These are phyloP conservation scores for Orbilia quercus DNA, from an alignment of 2,329 filamentous ascomycete genomes.

Conservation along the genomic window DNA sequence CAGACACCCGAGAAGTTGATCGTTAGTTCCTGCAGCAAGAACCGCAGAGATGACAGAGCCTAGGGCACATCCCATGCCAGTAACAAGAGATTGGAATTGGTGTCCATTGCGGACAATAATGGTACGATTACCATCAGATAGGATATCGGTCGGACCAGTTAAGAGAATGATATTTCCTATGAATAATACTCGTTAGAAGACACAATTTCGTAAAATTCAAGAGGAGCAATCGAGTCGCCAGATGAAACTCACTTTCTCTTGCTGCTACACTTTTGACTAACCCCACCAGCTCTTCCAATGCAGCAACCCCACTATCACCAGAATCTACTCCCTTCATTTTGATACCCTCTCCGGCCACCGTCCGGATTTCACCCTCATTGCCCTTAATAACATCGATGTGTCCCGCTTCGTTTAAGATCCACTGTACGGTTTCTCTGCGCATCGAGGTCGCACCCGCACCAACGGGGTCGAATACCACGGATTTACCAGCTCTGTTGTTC, in stretches of 20 bases:
- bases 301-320: conserved; percentile 67
- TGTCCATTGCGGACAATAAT: conserved; percentile 81
- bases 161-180: conserved; percentile 76
- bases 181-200: neutral
- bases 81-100: conserved; percentile 75
- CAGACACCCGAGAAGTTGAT: conserved; percentile 78
- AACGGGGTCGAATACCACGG: conserved; percentile 88
- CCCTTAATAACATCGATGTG: conserved; percentile 92
- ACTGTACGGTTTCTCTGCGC: conserved; percentile 76
- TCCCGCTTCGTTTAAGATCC: conserved; percentile 74
- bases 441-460: conserved; percentile 85
- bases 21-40: conserved; percentile 70
- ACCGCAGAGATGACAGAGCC: conserved; percentile 83
- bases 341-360: conserved; percentile 72
- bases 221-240: neutral
- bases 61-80: conserved; percentile 81
- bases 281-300: conserved; percentile 70
- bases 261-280: conserved; percentile 75
- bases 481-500: conserved; percentile 81
- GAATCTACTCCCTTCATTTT: conserved; percentile 87
- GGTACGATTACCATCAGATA: conserved; percentile 78
- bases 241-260: conserved; percentile 67
- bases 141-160: conserved; percentile 80
- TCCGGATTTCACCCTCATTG: conserved; percentile 87
- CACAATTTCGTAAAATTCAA: neutral